Evolutionary conservation across 1,139 yeast species (phyloP).

Genomic region (Kazachstania sp.): DNA sequence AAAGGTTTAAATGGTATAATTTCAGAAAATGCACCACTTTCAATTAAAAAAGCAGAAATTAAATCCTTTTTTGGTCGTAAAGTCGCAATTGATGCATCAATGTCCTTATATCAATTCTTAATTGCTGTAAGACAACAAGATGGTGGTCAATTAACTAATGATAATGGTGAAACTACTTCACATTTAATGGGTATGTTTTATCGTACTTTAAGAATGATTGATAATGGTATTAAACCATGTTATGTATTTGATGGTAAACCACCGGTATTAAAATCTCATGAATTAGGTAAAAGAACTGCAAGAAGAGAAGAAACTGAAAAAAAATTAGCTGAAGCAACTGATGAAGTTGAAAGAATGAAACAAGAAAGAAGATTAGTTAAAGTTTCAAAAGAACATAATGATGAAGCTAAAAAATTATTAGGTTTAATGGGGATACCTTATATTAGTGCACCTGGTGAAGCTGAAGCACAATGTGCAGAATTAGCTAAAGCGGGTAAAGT

Average conservation of each 20-base stretch:
- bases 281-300: constrained; percentile 73
- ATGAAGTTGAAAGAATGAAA: constrained; percentile 65
- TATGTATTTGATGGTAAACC: constrained; percentile 97
- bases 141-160: constrained; percentile 87
- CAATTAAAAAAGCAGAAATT: constrained; percentile 71
- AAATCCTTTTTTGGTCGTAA: constrained; percentile 85
- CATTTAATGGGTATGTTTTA: constrained; percentile 95
- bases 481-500: constrained; percentile 82
- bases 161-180: constrained; percentile 87
- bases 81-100: constrained; percentile 79
- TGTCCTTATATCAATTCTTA: constrained; percentile 89
- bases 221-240: constrained; percentile 87
- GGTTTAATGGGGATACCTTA: constrained; percentile 91
- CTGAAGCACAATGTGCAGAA: constrained; percentile 97
- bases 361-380: constrained; percentile 84
- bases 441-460: constrained; percentile 93
- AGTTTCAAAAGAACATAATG: constrained; percentile 84
- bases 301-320: constrained; percentile 78
- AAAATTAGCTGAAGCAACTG: constrained; percentile 37
- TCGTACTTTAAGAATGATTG: constrained; percentile 80
- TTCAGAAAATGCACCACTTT: constrained; percentile 80
- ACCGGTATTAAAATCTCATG: constrained; percentile 78
- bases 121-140: constrained; percentile 95
- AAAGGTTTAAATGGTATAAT: constrained; percentile 55
- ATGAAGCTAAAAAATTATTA: constrained; percentile 76